Evolutionary conservation across 2,329 filamentous ascomycete species (phyloP).

Genomic region (Fonsecaea pedrosoi): DNA sequence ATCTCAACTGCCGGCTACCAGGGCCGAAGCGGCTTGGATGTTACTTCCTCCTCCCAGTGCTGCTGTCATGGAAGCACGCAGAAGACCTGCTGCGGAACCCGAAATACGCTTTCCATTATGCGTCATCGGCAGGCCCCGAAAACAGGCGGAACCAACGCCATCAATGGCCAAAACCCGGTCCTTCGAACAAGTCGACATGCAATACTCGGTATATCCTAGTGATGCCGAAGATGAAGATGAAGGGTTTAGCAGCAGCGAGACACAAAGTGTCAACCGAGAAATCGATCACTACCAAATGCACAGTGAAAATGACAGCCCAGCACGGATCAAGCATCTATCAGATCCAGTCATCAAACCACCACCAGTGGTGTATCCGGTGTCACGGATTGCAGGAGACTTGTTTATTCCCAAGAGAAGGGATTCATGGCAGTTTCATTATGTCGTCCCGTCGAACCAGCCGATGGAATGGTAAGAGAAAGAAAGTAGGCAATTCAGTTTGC

Average conservation of each 20-base stretch:
- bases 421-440: slow-evolving; percentile 37
- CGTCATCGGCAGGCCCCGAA: slow-evolving; percentile 32
- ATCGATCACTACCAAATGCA: neutral
- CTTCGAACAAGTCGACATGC: slow-evolving; percentile 22
- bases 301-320: slow-evolving; percentile 12
- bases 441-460: slow-evolving; percentile 19
- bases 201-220: slow-evolving; percentile 4
- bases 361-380: slow-evolving; percentile 10
- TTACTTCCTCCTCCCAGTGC: slow-evolving; percentile 88
- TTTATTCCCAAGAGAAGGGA: slow-evolving; percentile 30
- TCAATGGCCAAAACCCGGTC: slow-evolving; percentile 14
- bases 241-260: slow-evolving; percentile 9
- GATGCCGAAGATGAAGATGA: slow-evolving; percentile 19
- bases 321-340: slow-evolving; percentile 26
- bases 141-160: slow-evolving; percentile 5
- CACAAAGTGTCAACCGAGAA: slow-evolving; percentile 9
- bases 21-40: slow-evolving; percentile 85
- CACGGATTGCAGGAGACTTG: slow-evolving; percentile 22
- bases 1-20: slow-evolving; percentile 72
- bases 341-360: slow-evolving; percentile 29
- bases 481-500: neutral
- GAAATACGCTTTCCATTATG: slow-evolving; percentile 36
- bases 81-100: slow-evolving; percentile 48
- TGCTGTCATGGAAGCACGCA: slow-evolving; percentile 88
- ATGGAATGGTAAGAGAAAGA: slow-evolving; percentile 8